Percentiles rank a stretch among this genome's conserved stretches.
Evolutionary conservation across 2,329 filamentous ascomycete species (phyloP).

Genomic region (Paraconiothyrium brasiliense): DNA sequence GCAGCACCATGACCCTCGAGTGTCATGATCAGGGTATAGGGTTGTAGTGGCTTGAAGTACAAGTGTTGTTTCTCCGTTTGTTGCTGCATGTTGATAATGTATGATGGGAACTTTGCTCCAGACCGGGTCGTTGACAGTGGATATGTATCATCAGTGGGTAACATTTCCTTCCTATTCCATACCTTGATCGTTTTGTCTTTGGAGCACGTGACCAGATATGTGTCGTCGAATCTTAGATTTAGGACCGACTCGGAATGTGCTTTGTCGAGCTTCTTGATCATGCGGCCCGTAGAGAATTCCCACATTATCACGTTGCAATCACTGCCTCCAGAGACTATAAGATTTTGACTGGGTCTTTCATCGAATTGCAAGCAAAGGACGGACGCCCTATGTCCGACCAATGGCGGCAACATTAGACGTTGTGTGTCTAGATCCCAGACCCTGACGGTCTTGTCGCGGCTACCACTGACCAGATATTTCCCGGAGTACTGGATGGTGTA

Average conservation of each 20-base stretch:
- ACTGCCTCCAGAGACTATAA: conserved; percentile 95
- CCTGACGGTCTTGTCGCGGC: conserved; percentile 84
- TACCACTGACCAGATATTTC: conserved; percentile 90
- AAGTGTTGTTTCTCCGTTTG: conserved; percentile 48
- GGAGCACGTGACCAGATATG: conserved; percentile 93
- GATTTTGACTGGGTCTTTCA: conserved; percentile 82
- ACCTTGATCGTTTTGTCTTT: conserved; percentile 98
- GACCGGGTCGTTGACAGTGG: conserved; percentile 52
- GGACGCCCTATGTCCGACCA: conserved; percentile 82
- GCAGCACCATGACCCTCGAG: conserved; percentile 88
- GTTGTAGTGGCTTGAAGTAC: conserved; percentile 65
- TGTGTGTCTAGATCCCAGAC: conserved; percentile 90
- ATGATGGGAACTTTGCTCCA: conserved; percentile 59
- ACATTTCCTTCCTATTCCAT: conserved; percentile 76
- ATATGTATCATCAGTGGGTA: conserved; percentile 51
- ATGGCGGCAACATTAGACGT: conserved; percentile 76
- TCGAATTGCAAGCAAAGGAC: conserved; percentile 97
- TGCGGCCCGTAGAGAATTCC: conserved; percentile 89
- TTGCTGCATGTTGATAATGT: conserved; percentile 62
- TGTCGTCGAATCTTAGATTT: conserved; percentile 90
- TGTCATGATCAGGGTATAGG: conserved; percentile 80
- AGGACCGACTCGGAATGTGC: conserved; percentile 92
- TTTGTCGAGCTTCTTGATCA: conserved; percentile 76
- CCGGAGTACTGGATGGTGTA: conserved; percentile 92
- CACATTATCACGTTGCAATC: conserved; percentile 91